Conservation (phyloP, 2,329 filamentous ascomycete species). For the Hymenotorrendiella dingleyae region DNA sequence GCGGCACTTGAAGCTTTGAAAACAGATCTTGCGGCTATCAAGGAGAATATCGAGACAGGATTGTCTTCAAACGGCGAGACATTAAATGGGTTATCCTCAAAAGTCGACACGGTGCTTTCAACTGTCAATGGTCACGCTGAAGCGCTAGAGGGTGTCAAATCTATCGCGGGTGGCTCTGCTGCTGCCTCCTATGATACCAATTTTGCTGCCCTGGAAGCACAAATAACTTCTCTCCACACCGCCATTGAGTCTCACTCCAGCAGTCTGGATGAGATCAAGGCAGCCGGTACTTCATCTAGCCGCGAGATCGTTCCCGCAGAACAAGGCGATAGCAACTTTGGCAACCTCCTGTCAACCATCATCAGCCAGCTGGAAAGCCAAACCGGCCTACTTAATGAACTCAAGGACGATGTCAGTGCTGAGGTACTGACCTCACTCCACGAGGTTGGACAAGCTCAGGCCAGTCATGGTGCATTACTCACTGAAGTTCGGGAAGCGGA, state of each 20-base stretch:
- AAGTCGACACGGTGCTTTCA: conserved; percentile 20
- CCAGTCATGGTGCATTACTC: conserved; percentile 17
- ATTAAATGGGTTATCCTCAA: conserved; percentile 17
- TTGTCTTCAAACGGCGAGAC: conserved; percentile 18
- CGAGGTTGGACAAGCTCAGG: conserved; percentile 19
- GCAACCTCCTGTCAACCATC: conserved; percentile 10
- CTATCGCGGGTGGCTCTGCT: conserved; percentile 1
- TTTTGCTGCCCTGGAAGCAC: conserved; percentile 14
- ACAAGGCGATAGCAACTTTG: neutral
- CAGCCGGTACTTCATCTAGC: conserved; percentile 3
- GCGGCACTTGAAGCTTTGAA: conserved; percentile 7
- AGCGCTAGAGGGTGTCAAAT: conserved; percentile 11
- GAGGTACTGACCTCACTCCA: conserved; percentile 29
- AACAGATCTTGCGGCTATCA: conserved; percentile 15
- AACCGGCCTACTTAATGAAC: conserved; percentile 22
- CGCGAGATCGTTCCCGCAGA: conserved; percentile 9
- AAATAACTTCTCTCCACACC: conserved; percentile 18
- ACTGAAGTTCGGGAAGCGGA: conserved; percentile 24
- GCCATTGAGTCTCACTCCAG: conserved; percentile 17
- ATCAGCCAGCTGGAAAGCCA: conserved; percentile 20
- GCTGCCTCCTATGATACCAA: conserved; percentile 4
- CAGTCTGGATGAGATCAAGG: conserved; percentile 16
- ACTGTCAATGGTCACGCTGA: conserved; percentile 20
- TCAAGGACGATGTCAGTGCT: conserved; percentile 29
- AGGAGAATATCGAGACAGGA: conserved; percentile 20